Conservation (phyloP, 176 grass and related monocot species). For the Panicum miliaceum region DNA sequence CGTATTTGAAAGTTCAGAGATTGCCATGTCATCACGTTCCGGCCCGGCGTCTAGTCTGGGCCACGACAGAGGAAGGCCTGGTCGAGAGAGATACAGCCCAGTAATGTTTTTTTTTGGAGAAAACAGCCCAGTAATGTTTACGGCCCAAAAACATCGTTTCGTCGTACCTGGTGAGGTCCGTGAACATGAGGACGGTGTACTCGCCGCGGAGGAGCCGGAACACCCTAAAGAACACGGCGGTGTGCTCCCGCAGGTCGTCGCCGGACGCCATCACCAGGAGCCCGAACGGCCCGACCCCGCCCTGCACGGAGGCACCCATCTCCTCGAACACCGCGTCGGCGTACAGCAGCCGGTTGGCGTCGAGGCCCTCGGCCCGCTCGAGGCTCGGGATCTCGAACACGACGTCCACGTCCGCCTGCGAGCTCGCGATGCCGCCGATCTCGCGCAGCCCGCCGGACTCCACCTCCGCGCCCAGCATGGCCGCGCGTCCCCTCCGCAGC, state of each 20-base stretch:
- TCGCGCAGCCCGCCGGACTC: conserved; percentile 32
- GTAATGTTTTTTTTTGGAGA: too few relatives aligned
- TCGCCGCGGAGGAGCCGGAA: conserved; percentile 32
- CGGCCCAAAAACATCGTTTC: neutral
- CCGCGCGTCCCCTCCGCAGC: conserved; percentile 36
- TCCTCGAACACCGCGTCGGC: conserved; percentile 48
- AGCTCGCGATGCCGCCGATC: conserved; percentile 44
- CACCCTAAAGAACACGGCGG: conserved; percentile 64
- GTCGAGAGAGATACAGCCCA: too few relatives aligned
- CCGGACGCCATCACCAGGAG: conserved; percentile 57
- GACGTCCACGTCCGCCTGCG: conserved; percentile 66
- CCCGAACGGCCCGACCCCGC: conserved; percentile 66
- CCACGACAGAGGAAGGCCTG: too few relatives aligned
- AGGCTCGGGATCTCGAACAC: conserved; percentile 54
- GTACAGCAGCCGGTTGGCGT: conserved; percentile 42
- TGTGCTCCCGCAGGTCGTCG: conserved; percentile 58
- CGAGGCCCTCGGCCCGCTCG: conserved; percentile 39
- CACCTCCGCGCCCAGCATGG: conserved; percentile 18
- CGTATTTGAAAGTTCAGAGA: neutral
- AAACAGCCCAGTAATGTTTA: too few relatives aligned
- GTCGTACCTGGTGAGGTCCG: conserved; percentile 58
- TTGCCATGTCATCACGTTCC: neutral
- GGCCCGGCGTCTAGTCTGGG: neutral
- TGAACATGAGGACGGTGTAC: conserved; percentile 69
- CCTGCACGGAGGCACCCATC: conserved; percentile 22